Percentiles rank a stretch among this genome's conserved stretches.
phyloP scores from a whole-genome alignment of 163 green algal genomes.

The Prototheca wickerhamii region DNA sequence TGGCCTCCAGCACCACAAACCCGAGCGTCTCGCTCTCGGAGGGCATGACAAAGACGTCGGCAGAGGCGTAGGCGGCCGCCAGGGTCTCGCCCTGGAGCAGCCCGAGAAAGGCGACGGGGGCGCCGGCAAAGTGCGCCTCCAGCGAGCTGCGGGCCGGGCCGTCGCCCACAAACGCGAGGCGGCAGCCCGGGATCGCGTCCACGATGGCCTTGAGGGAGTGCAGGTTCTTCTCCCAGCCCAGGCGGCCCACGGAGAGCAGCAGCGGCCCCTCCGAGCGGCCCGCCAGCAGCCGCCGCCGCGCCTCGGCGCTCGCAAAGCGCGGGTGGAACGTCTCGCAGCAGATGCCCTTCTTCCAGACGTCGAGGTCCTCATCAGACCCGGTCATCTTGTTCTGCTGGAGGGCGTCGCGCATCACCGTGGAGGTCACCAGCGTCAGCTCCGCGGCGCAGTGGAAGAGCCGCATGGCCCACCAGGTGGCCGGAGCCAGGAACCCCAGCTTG shows the following conservation, averaged over 20 bases:
- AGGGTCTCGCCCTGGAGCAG: constrained; percentile 84
- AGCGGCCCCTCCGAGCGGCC: constrained; percentile 65
- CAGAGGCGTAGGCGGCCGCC: constrained; percentile 79
- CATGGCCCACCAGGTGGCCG: constrained; percentile 85
- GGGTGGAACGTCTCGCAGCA: constrained; percentile 34
- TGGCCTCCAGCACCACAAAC: constrained; percentile 97
- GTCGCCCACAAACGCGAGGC: constrained; percentile 92
- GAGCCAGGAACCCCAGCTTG: constrained; percentile 71
- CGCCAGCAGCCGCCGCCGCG: constrained; percentile 16
- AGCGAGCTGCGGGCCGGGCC: constrained; percentile 74
- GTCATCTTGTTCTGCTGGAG: constrained; percentile 33
- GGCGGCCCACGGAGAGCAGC: constrained; percentile 85
- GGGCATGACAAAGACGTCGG: constrained; percentile 96
- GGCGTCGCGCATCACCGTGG: constrained; percentile 52
- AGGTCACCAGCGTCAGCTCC: constrained; percentile 85
- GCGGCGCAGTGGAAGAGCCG: constrained; percentile 70
- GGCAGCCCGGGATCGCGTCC: constrained; percentile 34
- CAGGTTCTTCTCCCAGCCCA: constrained; percentile 94
- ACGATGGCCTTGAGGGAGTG: constrained; percentile 63
- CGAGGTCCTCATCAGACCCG: constrained; percentile 4
- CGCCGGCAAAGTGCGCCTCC: constrained; percentile 42
- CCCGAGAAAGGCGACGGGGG: constrained; percentile 36
- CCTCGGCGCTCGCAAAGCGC: constrained; percentile 1
- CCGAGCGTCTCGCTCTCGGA: constrained; percentile 72
- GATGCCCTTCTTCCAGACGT: constrained; percentile 36